Conservation (phyloP, 495 filamentous ascomycete species). For the Delitschia confertaspora region DNA sequence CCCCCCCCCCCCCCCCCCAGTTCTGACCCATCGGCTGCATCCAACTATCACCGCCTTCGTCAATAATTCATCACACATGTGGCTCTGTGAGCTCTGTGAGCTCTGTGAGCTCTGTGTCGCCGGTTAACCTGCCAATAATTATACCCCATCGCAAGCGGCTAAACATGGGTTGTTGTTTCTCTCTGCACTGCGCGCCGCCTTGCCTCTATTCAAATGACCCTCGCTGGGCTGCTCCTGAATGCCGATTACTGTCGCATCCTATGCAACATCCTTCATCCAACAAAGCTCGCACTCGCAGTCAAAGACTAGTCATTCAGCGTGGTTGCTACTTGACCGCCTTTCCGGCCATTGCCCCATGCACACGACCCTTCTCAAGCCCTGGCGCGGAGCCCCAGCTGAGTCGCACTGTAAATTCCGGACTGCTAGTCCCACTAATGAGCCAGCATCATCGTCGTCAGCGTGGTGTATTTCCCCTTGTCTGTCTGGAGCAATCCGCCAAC, state of each 20-base stretch:
- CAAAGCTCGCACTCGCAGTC: slow-evolving; percentile 7
- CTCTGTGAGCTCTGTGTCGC: slow-evolving; percentile 2
- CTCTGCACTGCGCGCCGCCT: not conserved
- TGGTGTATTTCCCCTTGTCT: slow-evolving; percentile 16
- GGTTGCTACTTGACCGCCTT: slow-evolving; percentile 23
- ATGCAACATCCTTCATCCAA: slow-evolving; percentile 27
- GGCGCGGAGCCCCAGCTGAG: slow-evolving; percentile 24
- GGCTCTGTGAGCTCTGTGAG: not conserved
- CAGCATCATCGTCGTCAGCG: slow-evolving; percentile 10
- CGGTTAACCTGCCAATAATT: slow-evolving; percentile 2
- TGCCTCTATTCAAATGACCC: not conserved
- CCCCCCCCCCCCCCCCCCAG: not conserved
- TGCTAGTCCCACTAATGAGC: slow-evolving; percentile 16
- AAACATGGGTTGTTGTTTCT: too few species aligned
- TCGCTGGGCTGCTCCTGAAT: not conserved
- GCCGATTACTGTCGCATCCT: too few species aligned
- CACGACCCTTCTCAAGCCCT: slow-evolving; percentile 8
- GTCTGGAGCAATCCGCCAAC: slow-evolving; percentile 12
- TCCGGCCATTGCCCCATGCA: slow-evolving; percentile 18
- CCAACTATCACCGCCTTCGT: slow-evolving; percentile 7
- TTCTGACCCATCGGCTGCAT: not conserved
- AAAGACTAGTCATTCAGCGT: slow-evolving; percentile 10
- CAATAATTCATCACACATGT: too few species aligned
- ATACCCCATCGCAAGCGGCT: slow-evolving; percentile 11
- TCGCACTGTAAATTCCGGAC: slow-evolving; percentile 21